Percentiles rank a stretch among this genome's conserved stretches.
phyloP scores from a whole-genome alignment of 352 stramenopile genomes.

The Phytophthora capsici region DNA sequence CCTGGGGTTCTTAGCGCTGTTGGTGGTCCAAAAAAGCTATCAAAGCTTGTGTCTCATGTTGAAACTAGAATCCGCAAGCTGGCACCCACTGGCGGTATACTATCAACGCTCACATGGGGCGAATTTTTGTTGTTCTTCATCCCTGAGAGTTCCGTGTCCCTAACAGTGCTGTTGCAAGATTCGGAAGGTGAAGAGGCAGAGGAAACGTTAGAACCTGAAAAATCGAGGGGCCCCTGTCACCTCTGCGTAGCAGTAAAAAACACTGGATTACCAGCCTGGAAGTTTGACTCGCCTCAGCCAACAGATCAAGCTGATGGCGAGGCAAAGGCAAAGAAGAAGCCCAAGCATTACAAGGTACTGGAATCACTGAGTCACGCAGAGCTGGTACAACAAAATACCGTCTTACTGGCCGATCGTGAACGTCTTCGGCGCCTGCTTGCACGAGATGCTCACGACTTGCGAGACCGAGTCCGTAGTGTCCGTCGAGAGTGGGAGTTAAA shows the following conservation, averaged over 20 bases:
- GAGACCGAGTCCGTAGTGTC: constrained; percentile 43
- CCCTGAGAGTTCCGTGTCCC: constrained; percentile 36
- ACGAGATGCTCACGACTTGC: constrained; percentile 52
- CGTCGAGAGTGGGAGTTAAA: constrained; percentile 58
- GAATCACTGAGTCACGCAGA: constrained; percentile 49
- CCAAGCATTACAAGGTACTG: constrained; percentile 18
- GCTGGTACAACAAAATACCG: constrained; percentile 46
- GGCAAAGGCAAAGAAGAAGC: constrained; percentile 2
- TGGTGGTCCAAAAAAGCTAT: constrained; percentile 35
- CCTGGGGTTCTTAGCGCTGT: constrained; percentile 42
- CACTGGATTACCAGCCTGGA: constrained; percentile 12
- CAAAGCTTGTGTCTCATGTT: constrained; percentile 49
- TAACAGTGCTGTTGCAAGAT: constrained; percentile 17
- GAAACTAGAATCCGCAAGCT: constrained; percentile 41
- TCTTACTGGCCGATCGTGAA: constrained; percentile 49
- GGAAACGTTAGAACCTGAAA: background rate
- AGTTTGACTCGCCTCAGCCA: constrained; percentile 4
- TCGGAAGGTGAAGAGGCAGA: background rate
- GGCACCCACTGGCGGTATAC: constrained; percentile 18
- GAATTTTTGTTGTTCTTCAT: constrained; percentile 80
- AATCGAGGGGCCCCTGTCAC: constrained; percentile 1
- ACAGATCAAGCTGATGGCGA: constrained; percentile 7
- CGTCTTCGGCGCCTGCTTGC: constrained; percentile 47
- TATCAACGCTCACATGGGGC: constrained; percentile 67
- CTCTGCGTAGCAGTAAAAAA: constrained; percentile 23